Percentiles rank a stretch among this genome's conserved stretches.
Conservation (phyloP, 2,329 filamentous ascomycete genomes). For the Scorias spongiosa region DNA sequence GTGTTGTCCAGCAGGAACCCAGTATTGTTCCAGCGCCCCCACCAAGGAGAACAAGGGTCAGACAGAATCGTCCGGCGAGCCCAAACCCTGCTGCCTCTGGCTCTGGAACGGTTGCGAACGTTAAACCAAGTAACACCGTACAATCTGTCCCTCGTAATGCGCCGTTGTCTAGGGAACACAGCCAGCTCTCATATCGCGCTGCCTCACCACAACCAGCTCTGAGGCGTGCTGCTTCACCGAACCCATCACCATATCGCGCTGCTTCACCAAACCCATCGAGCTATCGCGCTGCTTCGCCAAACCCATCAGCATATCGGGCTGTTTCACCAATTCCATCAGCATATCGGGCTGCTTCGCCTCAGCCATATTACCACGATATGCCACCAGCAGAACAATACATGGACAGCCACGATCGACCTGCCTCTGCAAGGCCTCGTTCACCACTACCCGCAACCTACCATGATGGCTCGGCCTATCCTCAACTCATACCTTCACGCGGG, state of each 20-base stretch:
- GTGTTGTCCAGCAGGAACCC: not conserved
- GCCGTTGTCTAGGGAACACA: not conserved
- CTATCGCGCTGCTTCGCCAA: constrained; percentile 10
- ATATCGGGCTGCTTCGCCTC: constrained; percentile 13
- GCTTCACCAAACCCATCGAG: constrained; percentile 4
- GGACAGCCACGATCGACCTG: constrained; percentile 11
- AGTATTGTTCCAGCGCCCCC: not conserved
- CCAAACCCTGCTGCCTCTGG: not conserved
- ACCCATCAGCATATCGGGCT: constrained; percentile 4
- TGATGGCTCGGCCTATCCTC: constrained; percentile 19
- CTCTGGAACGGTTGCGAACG: not conserved
- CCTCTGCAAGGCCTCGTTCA: constrained; percentile 26
- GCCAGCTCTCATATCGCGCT: constrained; percentile 5
- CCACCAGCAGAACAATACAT: not conserved
- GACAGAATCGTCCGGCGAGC: constrained; percentile 7
- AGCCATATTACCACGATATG: constrained; percentile 14
- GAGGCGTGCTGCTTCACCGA: constrained; percentile 12
- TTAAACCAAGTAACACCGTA: not conserved
- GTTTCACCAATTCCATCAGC: constrained; percentile 14
- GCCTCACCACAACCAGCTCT: constrained; percentile 7
- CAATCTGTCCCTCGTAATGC: not conserved
- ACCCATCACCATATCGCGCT: constrained; percentile 12
- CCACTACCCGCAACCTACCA: constrained; percentile 24
- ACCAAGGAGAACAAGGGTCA: not conserved
- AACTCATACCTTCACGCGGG: constrained; percentile 12